Conservation (phyloP, 768 basidiomycete genomes). For the Fibroporia radiculosa region DNA sequence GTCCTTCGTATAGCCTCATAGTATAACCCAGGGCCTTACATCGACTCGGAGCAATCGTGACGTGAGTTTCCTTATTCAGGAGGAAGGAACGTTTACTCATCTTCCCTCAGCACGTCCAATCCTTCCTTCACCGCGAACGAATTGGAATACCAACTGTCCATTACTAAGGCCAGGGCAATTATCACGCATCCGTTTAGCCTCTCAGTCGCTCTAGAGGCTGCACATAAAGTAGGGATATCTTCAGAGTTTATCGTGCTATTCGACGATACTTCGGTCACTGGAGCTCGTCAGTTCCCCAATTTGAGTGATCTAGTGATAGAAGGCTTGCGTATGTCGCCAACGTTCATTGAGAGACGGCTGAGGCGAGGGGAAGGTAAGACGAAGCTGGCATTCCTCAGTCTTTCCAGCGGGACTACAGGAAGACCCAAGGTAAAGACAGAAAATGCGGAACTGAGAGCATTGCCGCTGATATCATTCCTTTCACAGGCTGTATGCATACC, state of each 20-base stretch:
- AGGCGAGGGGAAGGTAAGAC: slow-evolving; percentile 53
- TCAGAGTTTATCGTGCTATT: slow-evolving; percentile 18
- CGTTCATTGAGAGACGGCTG: slow-evolving; percentile 46
- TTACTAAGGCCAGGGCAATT: slow-evolving; percentile 20
- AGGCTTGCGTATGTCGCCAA: slow-evolving; percentile 32
- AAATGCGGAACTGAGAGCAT: no score
- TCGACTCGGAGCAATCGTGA: slow-evolving; percentile 1
- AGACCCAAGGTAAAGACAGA: slow-evolving; percentile 49
- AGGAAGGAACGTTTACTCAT: background rate
- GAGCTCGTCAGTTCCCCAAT: slow-evolving; percentile 19
- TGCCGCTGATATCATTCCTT: background rate
- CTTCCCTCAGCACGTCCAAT: slow-evolving; percentile 20
- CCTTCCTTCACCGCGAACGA: slow-evolving; percentile 25
- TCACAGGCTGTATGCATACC: slow-evolving; percentile 35
- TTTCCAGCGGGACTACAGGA: slow-evolving; percentile 74
- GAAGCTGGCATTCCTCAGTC: slow-evolving; percentile 65
- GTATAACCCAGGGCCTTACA: slow-evolving; percentile 1
- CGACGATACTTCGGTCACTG: slow-evolving; percentile 13
- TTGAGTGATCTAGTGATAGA: slow-evolving; percentile 42
- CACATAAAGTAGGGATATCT: slow-evolving; percentile 16
- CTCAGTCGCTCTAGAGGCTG: slow-evolving; percentile 17
- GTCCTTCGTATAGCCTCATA: background rate
- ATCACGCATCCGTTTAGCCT: slow-evolving; percentile 19
- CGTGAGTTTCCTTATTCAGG: slow-evolving; percentile 1
- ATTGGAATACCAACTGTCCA: slow-evolving; percentile 25